phyloP scores from a whole-genome alignment of 176 grass and related monocot genomes.

The Bothriochloa decipiens region DNA sequence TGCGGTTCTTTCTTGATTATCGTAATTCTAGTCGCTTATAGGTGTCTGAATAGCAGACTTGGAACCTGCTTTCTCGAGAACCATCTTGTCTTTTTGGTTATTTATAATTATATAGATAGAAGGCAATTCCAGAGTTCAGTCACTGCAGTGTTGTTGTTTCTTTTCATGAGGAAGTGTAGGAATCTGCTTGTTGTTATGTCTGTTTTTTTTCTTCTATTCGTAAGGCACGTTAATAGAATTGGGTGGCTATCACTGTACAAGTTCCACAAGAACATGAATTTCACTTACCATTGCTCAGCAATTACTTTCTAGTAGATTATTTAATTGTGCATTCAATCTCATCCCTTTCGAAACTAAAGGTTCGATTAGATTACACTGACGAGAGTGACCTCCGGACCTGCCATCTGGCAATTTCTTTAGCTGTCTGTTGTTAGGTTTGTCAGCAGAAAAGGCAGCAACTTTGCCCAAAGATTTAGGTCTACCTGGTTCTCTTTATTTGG shows the following conservation, averaged over 20 bases:
- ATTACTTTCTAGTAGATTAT: conserved; percentile 21
- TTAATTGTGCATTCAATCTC: not conserved
- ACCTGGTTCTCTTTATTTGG: not conserved
- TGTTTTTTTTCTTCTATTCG: not conserved
- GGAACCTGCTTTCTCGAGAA: conserved; percentile 5
- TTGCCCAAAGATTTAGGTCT: not conserved
- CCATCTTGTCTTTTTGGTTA: not conserved
- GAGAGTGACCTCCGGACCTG: not conserved
- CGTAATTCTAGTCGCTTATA: not conserved
- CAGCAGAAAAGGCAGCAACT: not conserved
- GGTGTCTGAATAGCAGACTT: not conserved
- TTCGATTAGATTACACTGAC: not conserved
- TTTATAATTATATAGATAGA: not conserved
- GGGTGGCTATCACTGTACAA: no score
- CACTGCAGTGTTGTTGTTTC: not conserved
- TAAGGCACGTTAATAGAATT: not conserved
- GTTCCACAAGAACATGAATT: no score
- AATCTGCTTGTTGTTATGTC: conserved; percentile 12
- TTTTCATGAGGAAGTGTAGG: not conserved
- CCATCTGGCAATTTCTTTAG: not conserved
- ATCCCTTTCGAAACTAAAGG: not conserved
- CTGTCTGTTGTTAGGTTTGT: not conserved
- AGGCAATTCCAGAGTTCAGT: not conserved
- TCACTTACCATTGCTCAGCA: not conserved
- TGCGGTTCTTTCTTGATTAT: conserved; percentile 26